A percentile compares a stretch with the other conserved stretches of the same genome.
Evolutionary conservation across 148 eudicot genomes (phyloP).

Genomic region (Rhododendron griersonianum): DNA sequence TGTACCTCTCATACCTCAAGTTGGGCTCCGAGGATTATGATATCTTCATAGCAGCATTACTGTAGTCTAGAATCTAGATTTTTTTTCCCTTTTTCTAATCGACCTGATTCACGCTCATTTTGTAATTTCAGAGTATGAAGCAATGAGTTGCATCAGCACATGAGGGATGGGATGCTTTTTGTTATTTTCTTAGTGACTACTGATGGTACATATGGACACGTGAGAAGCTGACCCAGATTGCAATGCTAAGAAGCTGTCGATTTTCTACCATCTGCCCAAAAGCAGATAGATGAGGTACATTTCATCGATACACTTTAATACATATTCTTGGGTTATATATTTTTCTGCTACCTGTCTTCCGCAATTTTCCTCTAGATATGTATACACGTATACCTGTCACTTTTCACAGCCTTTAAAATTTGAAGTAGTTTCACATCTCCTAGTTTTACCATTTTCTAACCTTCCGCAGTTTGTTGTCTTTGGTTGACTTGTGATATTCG

Average conservation of each 20-base stretch:
- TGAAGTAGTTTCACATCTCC: background rate
- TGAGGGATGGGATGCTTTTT: background rate
- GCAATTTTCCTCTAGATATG: background rate
- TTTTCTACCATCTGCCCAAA: background rate
- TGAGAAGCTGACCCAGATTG: background rate
- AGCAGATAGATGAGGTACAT: background rate
- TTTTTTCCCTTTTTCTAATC: no score
- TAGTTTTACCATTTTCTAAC: background rate
- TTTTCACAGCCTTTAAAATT: background rate
- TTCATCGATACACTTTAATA: background rate
- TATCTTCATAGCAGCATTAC: background rate
- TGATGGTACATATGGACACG: background rate
- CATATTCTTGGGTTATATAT: background rate
- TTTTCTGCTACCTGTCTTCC: background rate
- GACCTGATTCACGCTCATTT: background rate
- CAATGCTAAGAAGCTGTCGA: background rate
- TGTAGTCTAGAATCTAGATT: background rate
- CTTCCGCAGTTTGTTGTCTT: background rate
- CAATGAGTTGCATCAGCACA: background rate
- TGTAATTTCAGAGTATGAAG: background rate
- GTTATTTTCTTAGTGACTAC: background rate
- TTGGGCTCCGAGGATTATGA: background rate
- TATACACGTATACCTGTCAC: background rate
- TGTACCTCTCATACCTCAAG: background rate
- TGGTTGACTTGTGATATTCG: background rate